A percentile compares a stretch with the other conserved stretches of the same genome.
phyloP scores from a whole-genome alignment of 2,329 filamentous ascomycete species.

The Arthrinium phaeospermum region DNA sequence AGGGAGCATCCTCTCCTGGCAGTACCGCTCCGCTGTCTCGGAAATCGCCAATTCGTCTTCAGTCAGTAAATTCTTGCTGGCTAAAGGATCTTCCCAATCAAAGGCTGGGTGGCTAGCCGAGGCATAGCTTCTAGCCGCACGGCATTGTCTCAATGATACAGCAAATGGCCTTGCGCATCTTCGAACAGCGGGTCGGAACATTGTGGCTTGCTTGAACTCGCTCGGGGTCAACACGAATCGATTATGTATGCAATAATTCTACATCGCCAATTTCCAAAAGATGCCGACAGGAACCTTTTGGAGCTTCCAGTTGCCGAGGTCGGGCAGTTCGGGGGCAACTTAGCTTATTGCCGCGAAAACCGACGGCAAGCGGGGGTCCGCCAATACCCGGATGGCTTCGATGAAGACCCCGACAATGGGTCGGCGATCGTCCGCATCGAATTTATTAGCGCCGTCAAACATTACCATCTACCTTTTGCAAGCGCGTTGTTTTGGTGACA shows the following conservation, averaged over 20 bases:
- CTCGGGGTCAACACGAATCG: neutral
- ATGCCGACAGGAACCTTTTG: neutral
- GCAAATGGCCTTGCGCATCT: conserved; percentile 8
- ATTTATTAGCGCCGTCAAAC: neutral
- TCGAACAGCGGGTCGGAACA: conserved; percentile 18
- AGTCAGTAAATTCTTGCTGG: conserved; percentile 75
- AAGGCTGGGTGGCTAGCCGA: conserved; percentile 55
- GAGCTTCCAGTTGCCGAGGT: conserved; percentile 7
- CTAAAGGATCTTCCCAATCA: conserved; percentile 91
- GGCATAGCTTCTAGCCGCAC: conserved; percentile 33
- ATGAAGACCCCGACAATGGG: neutral
- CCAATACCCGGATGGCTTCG: neutral
- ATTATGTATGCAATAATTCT: neutral
- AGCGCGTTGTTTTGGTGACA: neutral
- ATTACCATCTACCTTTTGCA: neutral
- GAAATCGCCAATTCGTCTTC: conserved; percentile 90
- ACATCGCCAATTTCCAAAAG: neutral
- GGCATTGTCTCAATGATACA: neutral
- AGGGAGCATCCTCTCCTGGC: conserved; percentile 86
- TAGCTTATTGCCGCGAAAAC: neutral
- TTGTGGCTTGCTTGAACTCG: neutral
- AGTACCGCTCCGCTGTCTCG: conserved; percentile 91
- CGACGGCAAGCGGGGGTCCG: conserved; percentile 1
- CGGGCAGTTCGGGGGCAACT: conserved; percentile 3
- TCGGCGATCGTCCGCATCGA: neutral